Evolutionary conservation across 164 flowering plant genomes (phyloP), one percentile per base, ranked within the genome.

Genomic region (Paratinospora sagittata): DNA sequence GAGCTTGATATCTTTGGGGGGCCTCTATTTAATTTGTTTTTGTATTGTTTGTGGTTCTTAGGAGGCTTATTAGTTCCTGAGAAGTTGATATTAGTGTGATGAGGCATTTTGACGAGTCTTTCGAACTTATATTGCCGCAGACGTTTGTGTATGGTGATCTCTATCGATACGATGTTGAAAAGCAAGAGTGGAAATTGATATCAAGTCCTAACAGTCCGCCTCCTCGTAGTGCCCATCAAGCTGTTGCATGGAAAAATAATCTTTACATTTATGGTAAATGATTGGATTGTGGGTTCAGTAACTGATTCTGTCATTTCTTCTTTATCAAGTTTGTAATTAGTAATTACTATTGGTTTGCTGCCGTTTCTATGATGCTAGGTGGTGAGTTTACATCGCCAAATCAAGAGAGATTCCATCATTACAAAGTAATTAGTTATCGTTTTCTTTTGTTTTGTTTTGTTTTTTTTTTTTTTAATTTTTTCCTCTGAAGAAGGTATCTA

Each of bases 151-250:
- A 92, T 79, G 96, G 96, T 60, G 92, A 91, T 84, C 90, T 95
- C 62, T 95, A 89, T 66, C 88, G 98, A 23, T 89, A 81, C 73
- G 97, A 95, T 67, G 89, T 91, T 33, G 97, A 95, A 43, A 95
- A 95, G 83, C 81, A 78, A 58, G 92, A 91, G 70, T 95, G 99
- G 99, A 95, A 92, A 79, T 78, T 87, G 84, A 74, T 95, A 45
- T 92, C 97, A 1, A 95, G 99, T 78, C 99, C 99, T 17, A 95
- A 91, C 60, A 95, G 99, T 80, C 99, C 99, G 16, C 99, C 99
- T 23, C 99, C 99, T 74, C 96, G 99, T 27, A 95, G 99, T 83
- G 91, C 99, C 43, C 99, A 95, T 72, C 99, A 95, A 74, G 90
- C 99, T 1, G 86, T 92, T 82, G 87, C 88, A 45, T 95, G 99